These are phyloP conservation scores for Odontarrhena argentea DNA, from an alignment of 345 rosid genomes.

Conservation along the genomic window DNA sequence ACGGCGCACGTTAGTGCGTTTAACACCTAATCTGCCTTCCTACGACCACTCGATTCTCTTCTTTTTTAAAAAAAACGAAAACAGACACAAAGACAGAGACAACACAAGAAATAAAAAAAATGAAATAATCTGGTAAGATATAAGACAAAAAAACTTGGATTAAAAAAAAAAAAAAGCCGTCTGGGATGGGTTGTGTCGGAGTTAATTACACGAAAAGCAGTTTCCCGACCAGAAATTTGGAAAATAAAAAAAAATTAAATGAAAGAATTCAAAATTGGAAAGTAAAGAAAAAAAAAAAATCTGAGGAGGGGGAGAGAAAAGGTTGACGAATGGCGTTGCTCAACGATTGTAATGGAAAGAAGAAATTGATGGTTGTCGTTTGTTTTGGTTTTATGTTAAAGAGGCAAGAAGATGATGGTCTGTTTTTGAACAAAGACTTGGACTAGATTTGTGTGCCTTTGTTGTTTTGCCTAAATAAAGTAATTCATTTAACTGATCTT, in stretches of 20 bases:
- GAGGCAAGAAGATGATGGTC: slow-evolving; percentile 30
- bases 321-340: slow-evolving; percentile 43
- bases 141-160: slow-evolving; percentile 31
- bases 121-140: slow-evolving; percentile 1
- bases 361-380: slow-evolving; percentile 32
- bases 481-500: slow-evolving; percentile 28
- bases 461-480: slow-evolving; percentile 33
- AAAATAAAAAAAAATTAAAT: background rate
- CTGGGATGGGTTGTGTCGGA: slow-evolving; percentile 30
- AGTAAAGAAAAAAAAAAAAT: slow-evolving; percentile 5
- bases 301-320: slow-evolving; percentile 47
- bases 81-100: slow-evolving; percentile 13
- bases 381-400: slow-evolving; percentile 9
- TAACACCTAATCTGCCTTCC: slow-evolving; percentile 17
- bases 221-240: slow-evolving; percentile 33
- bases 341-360: slow-evolving; percentile 23
- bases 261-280: slow-evolving; percentile 8
- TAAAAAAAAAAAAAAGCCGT: slow-evolving; percentile 8
- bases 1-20: slow-evolving; percentile 34
- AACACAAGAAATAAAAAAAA: background rate
- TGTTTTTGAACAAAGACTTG: slow-evolving; percentile 37
- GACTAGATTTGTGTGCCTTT: slow-evolving; percentile 43
- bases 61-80: background rate
- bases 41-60: slow-evolving; percentile 23
- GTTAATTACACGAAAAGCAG: slow-evolving; percentile 36